Evolutionary conservation across 208 protist genomes (phyloP).

Genomic region (Novymonas esmeraldas): DNA sequence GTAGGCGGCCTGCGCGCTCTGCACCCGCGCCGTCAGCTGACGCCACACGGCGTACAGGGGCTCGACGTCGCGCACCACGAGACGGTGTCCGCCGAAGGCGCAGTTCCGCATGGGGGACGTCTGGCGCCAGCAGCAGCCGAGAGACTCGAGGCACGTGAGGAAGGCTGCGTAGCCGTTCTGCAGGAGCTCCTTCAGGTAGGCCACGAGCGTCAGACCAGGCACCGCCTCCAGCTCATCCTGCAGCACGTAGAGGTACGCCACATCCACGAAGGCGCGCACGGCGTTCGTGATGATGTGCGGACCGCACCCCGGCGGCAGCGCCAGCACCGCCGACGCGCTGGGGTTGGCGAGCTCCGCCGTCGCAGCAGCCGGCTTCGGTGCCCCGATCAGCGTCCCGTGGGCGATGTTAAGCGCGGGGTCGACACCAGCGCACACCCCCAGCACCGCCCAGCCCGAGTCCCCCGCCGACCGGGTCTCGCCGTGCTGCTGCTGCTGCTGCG

Average conservation of each 20-base stretch:
- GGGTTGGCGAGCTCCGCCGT: not conserved
- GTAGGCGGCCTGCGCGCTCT: constrained; percentile 19
- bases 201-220: constrained; percentile 25
- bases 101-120: constrained; percentile 7
- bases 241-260: constrained; percentile 26
- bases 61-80: constrained; percentile 24
- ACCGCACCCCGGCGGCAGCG: constrained; percentile 30
- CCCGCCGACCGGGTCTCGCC: constrained; percentile 1
- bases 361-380: constrained; percentile 16
- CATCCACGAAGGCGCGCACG: constrained; percentile 34
- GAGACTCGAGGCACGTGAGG: constrained; percentile 25
- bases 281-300: constrained; percentile 41
- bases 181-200: constrained; percentile 33
- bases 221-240: constrained; percentile 30
- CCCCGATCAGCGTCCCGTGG: constrained; percentile 10
- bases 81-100: constrained; percentile 12
- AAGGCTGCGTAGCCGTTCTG: constrained; percentile 38
- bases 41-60: constrained; percentile 27
- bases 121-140: constrained; percentile 5
- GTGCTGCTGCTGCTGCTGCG: not conserved
- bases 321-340: not conserved
- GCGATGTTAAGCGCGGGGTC: constrained; percentile 12
- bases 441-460: constrained; percentile 13
- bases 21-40: constrained; percentile 25
- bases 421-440: constrained; percentile 22